Conservation (phyloP, 768 basidiomycete genomes). For the Hortiboletus flavorubellus region DNA sequence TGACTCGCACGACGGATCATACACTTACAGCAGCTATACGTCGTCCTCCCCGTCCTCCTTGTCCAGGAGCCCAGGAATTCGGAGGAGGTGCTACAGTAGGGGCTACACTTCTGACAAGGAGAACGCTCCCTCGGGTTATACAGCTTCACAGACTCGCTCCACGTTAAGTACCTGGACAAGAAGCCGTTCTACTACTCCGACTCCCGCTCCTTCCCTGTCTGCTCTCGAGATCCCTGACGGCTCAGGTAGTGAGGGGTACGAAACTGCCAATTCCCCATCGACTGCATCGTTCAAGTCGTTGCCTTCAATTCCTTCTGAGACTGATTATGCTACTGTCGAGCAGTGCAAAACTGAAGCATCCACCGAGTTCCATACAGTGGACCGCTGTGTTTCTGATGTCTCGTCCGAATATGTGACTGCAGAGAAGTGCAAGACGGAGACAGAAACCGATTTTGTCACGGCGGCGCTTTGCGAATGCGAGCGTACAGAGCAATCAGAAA, state of each 20-base stretch:
- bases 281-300: slow-evolving; percentile 53
- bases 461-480: slow-evolving; percentile 41
- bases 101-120: slow-evolving; percentile 53
- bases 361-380: slow-evolving; percentile 49
- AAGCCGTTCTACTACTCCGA: slow-evolving; percentile 31
- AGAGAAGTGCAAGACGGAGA: slow-evolving; percentile 41
- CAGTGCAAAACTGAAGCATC: slow-evolving; percentile 40
- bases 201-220: slow-evolving; percentile 33
- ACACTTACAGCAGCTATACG: slow-evolving; percentile 30
- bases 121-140: slow-evolving; percentile 39
- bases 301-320: slow-evolving; percentile 58
- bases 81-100: slow-evolving; percentile 46
- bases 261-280: slow-evolving; percentile 42
- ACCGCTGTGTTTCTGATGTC: slow-evolving; percentile 39
- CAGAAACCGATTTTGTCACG: slow-evolving; percentile 44
- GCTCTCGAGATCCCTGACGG: slow-evolving; percentile 29
- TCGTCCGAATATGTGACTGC: slow-evolving; percentile 52
- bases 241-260: slow-evolving; percentile 52
- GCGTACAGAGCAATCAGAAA: slow-evolving; percentile 38
- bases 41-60: slow-evolving; percentile 52
- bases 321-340: slow-evolving; percentile 42
- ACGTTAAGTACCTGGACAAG: slow-evolving; percentile 33
- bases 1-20: slow-evolving; percentile 47
- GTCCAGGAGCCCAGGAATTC: slow-evolving; percentile 55
- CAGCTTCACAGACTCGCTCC: slow-evolving; percentile 34